Evolutionary conservation across 2,329 filamentous ascomycete species (phyloP), one percentile per base, ranked within the genome.

Genomic region (Incumbomyces delicatus): DNA sequence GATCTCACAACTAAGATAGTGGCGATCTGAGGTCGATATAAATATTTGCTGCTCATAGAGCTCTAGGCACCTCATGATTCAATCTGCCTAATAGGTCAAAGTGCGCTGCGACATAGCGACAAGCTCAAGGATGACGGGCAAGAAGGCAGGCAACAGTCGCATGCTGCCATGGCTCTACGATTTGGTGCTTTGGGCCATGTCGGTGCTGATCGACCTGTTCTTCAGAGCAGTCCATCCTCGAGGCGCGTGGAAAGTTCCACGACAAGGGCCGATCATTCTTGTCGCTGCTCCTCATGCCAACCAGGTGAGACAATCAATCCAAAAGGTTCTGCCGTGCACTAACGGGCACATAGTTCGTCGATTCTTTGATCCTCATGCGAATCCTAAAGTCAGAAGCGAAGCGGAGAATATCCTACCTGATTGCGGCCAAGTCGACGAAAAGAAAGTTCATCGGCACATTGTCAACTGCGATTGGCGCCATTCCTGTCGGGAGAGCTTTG

Each of bases 251-350:
- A 90, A 89, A 66, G 85, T 98, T 37, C 92, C 92, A 37, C 81
- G 84, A 59, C 77, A 80, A 53, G 92, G 89, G 0, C 89, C 92
- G 1, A 79, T 98, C 53, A 86, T 98, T 50, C 92, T 98, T 60
- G 92, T 98, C 56, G 92, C 89, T 37, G 92, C 90, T 46, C 92
- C 92, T 55, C 92, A 98, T 73, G 90, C 90, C 50, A 98, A 98
- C 65, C 87, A 92, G 77, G 84, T 87, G 68, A 50, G 74, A 30
- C 6, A 4, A 13, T 20, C 3, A 27, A 8, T 3, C 29, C 16
- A n/a, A 8, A 10, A 37, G 12, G 20, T n/a, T 12, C 32, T 38
- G 34, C 13, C 41, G 7, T 33, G 17, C 27, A n/a, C 44, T 53
- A 38, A 59, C 37, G 5, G n/a, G 7, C 30, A 35, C 29, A 14